These are phyloP conservation scores for Castanea mollissima DNA, from an alignment of 306 rosid species.

Conservation along the genomic window DNA sequence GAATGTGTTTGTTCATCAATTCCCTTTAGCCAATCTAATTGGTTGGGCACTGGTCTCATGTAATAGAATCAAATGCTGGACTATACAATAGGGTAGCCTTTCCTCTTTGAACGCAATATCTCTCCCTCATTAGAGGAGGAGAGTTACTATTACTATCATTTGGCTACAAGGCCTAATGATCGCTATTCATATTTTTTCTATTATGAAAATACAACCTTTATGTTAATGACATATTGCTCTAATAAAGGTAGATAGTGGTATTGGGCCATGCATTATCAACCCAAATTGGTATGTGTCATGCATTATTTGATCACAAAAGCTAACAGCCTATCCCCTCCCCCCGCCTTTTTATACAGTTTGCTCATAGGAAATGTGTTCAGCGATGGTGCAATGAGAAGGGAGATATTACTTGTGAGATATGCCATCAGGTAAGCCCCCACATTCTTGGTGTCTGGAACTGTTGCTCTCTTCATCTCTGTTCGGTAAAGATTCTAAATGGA, in stretches of 20 bases:
- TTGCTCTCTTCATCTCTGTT: not conserved
- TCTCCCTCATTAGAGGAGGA: not conserved
- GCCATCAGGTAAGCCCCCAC: slow-evolving; percentile 48
- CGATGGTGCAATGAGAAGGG: slow-evolving; percentile 76
- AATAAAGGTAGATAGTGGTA: not conserved
- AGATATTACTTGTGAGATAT: slow-evolving; percentile 62
- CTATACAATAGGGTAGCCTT: not conserved
- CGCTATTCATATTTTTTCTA: not conserved
- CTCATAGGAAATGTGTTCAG: slow-evolving; percentile 65
- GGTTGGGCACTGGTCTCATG: not conserved
- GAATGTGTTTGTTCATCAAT: not conserved
- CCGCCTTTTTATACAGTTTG: slow-evolving; percentile 39
- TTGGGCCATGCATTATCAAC: not conserved
- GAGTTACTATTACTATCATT: not conserved
- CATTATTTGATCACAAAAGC: not conserved
- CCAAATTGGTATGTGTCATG: not conserved
- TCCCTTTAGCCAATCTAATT: not conserved
- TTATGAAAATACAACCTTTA: not conserved
- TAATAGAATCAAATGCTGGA: not conserved
- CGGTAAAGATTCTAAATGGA: not conserved
- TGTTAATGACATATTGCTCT: not conserved
- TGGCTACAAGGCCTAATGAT: not conserved
- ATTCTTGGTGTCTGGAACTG: not conserved
- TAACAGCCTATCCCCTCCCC: not conserved
- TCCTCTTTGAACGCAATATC: not conserved